These are phyloP conservation scores for Vitis rupestris DNA, from an alignment of 164 flowering plant genomes.

Conservation along the genomic window DNA sequence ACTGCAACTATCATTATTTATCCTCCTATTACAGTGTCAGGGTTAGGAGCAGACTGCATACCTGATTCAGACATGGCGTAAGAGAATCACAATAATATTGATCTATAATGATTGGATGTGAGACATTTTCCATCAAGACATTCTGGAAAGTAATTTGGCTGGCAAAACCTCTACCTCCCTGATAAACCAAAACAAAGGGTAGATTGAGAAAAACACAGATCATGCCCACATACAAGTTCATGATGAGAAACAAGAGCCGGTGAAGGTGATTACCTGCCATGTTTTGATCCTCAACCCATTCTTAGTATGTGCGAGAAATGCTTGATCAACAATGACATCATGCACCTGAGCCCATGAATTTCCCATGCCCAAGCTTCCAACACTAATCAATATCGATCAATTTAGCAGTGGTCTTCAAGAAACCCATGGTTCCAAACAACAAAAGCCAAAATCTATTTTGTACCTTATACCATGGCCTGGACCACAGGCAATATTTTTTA, in stretches of 20 bases:
- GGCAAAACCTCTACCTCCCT: slow-evolving; percentile 91
- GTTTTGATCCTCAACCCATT: slow-evolving; percentile 93
- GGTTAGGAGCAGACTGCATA: slow-evolving; percentile 14
- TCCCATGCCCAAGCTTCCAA: slow-evolving; percentile 78
- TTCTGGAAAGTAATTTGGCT: slow-evolving; percentile 51
- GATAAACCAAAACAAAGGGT: slow-evolving; percentile 2
- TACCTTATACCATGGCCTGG: slow-evolving; percentile 99
- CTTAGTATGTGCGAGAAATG: slow-evolving; percentile 56
- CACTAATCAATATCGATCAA: slow-evolving; percentile 32
- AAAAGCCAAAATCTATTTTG: background rate
- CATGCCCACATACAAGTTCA: background rate
- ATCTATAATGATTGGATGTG: slow-evolving; percentile 84
- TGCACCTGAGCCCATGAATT: slow-evolving; percentile 48
- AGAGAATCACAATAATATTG: slow-evolving; percentile 89
- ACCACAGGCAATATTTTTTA: slow-evolving; percentile 62
- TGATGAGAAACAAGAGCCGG: background rate
- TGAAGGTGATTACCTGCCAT: slow-evolving; percentile 69
- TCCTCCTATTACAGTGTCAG: background rate
- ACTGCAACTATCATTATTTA: no score
- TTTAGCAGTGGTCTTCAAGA: slow-evolving; percentile 1
- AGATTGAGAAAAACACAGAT: slow-evolving; percentile 6
- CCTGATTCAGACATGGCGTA: slow-evolving; percentile 77
- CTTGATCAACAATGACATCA: slow-evolving; percentile 64
- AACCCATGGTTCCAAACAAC: background rate
- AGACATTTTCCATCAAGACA: slow-evolving; percentile 73